These are phyloP conservation scores for Ambrosiella xylebori DNA, from an alignment of 2,329 filamentous ascomycete genomes.

Conservation along the genomic window DNA sequence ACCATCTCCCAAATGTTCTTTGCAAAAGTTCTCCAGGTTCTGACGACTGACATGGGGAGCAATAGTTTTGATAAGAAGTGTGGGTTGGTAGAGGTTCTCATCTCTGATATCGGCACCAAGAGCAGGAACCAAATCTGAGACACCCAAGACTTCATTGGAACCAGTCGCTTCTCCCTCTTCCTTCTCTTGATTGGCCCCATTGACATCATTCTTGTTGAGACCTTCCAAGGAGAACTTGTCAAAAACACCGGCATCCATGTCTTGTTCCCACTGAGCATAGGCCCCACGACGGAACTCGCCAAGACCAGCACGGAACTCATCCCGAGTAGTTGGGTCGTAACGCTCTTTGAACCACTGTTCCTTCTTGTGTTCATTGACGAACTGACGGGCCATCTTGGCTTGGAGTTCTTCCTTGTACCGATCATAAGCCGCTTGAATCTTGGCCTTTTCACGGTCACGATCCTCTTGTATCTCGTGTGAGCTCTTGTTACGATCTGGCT, in stretches of 20 bases:
- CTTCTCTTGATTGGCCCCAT: slow-evolving; percentile 72
- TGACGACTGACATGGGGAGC: slow-evolving; percentile 87
- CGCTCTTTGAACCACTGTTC: slow-evolving; percentile 98
- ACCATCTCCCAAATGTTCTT: slow-evolving; percentile 78
- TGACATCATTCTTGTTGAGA: slow-evolving; percentile 81
- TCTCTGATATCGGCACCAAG: slow-evolving; percentile 76
- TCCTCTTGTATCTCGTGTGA: slow-evolving; percentile 53
- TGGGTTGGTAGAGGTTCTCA: slow-evolving; percentile 74
- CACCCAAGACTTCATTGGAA: slow-evolving; percentile 79
- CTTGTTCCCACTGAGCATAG: slow-evolving; percentile 77
- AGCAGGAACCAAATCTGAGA: slow-evolving; percentile 74
- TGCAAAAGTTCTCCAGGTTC: slow-evolving; percentile 87
- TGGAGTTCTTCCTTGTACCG: slow-evolving; percentile 51
- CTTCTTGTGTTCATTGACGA: slow-evolving; percentile 80
- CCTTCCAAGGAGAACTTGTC: slow-evolving; percentile 92
- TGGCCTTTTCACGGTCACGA: slow-evolving; percentile 59
- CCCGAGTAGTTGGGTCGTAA: slow-evolving; percentile 70
- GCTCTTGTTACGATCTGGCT: slow-evolving; percentile 44
- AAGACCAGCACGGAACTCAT: slow-evolving; percentile 56
- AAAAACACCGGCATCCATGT: slow-evolving; percentile 69
- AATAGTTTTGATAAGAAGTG: slow-evolving; percentile 92
- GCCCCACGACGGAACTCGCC: slow-evolving; percentile 62
- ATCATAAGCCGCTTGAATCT: slow-evolving; percentile 56
- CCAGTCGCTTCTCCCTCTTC: slow-evolving; percentile 90
- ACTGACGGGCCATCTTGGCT: slow-evolving; percentile 67